Evolutionary conservation across 345 rosid species (phyloP), one percentile per base, ranked within the genome.

Genomic region (Sapria himalayana): DNA sequence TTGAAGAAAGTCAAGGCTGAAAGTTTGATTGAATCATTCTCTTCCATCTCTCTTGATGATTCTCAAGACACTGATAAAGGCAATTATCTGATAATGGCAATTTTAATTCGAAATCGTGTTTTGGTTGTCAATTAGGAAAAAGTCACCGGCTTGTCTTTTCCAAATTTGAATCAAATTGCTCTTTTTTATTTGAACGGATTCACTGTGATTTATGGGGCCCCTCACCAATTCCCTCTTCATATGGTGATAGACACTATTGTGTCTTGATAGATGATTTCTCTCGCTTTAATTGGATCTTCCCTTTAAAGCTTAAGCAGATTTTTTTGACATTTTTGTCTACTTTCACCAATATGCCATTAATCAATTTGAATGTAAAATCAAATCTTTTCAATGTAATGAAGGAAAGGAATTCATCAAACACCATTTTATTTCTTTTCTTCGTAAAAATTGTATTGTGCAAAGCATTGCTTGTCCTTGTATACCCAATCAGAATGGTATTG

Each of bases 61-160:
- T 15, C 36, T 15, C 4, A 4, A 9, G 36, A 33, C 14, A 15
- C 7, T 37, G n/a, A 3, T 37, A 37, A 37, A 37, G n/a, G 40
- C 22, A 37, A 37, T 7, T 37, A 5, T 37, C 7, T 37, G n/a
- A 3, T 37, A 37, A 37, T 15, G n/a, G 40, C 22, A 37, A 37
- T 7, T 37, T 37, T 37, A 22, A 16, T 4, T 37, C 40, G 4
- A 16, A 7, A 37, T 0, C 22, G 19, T 37, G 40, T 37, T 37
- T 37, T 37, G 22, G 36, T 33, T 33, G 36, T 15, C 36, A 33
- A 33, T 33, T 33, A 12, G 36, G 36, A 4, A 33, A 33, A 33
- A 33, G n/a, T 33, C 36, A 33, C 14, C 36, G 12, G 10, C 19
- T 37, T 7, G 21, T 22, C 19, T 37, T 37, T n/a, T 17, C 22